Evolutionary conservation across 768 basidiomycete genomes (phyloP), one percentile per base, ranked within the genome.

Genomic region (Goffeauzyma gilvescens): DNA sequence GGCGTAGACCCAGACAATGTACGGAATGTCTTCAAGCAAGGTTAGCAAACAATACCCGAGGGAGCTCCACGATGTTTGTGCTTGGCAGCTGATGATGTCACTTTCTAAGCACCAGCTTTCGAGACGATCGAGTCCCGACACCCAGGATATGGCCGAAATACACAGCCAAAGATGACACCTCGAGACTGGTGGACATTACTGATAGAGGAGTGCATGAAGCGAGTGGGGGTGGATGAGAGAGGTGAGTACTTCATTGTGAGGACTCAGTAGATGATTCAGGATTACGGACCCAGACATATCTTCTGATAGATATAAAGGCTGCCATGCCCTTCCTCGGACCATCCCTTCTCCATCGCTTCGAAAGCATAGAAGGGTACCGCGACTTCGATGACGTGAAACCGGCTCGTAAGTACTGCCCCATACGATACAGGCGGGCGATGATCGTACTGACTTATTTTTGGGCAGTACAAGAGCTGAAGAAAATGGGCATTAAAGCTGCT

Each of bases 181-280:
- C 54, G 53, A 27, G 44, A 53, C 38, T 62, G 60, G 60, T 62
- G 60, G 60, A 53, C 53, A 10, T 37, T 50, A 6, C 45, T 60
- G 22, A 62, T 62, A 23, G 39, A 50, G 13, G 45, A 46, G 34
- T 55, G 50, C 21, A 52, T 60, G 50, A 13, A 36, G 6, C 28
- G 50, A 21, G 55, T 57, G 3, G 60, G 60, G 2, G 60, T 50
- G 6, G 21, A 18, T 6, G 15, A 46, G 22, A 21, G 15, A 13
- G 53, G 59, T 60, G 28, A 20, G 52, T 32, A 9, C 7, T 12
- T 17, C 21, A 7, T 6, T 30, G 10, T 23, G 32, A 7, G 5
- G 10, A 21, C 2, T 26, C 12, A 26, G 7, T 15, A 30, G 28
- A 9, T 30, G 28, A 30, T 10, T 21, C 23, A 17, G 30, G 22